phyloP scores from a whole-genome alignment of 805 yeast species.

The Nakazawaea ambrosiae region DNA sequence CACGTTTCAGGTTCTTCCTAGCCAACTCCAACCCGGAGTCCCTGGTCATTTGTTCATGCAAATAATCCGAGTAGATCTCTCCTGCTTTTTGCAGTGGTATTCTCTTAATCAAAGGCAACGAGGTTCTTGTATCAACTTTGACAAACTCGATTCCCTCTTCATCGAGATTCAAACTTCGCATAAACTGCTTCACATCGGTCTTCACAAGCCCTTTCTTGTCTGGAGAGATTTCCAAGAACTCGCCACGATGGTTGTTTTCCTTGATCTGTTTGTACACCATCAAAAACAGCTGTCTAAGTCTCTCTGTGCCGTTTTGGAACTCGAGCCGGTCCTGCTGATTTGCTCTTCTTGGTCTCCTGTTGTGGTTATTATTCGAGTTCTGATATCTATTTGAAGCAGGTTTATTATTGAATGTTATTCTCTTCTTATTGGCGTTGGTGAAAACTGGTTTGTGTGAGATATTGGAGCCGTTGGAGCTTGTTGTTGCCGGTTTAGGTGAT shows the following conservation, averaged over 20 bases:
- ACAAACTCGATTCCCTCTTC: conserved; percentile 8
- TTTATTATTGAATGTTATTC: no score
- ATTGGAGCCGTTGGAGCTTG: no score
- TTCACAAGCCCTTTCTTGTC: not conserved
- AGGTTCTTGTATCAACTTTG: not conserved
- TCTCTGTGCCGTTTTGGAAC: conserved; percentile 3
- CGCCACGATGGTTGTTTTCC: conserved; percentile 1
- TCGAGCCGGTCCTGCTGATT: not conserved
- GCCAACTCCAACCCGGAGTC: conserved; percentile 1
- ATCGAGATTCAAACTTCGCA: not conserved
- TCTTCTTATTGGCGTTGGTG: no score
- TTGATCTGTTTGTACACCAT: not conserved
- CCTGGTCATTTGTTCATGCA: conserved; percentile 6
- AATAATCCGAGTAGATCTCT: conserved; percentile 6
- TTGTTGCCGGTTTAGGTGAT: no score
- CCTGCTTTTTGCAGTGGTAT: conserved; percentile 4
- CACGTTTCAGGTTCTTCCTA: not conserved
- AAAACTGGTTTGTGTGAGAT: no score
- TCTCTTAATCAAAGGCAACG: conserved; percentile 1
- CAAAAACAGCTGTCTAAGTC: conserved; percentile 3
- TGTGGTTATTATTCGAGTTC: no score
- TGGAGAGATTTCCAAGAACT: not conserved
- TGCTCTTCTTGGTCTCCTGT: no score
- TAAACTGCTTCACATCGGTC: not conserved
- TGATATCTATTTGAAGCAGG: no score